Base-by-base conservation (phyloP, 257 asterid species). In the Verbena officinalis region DNA sequence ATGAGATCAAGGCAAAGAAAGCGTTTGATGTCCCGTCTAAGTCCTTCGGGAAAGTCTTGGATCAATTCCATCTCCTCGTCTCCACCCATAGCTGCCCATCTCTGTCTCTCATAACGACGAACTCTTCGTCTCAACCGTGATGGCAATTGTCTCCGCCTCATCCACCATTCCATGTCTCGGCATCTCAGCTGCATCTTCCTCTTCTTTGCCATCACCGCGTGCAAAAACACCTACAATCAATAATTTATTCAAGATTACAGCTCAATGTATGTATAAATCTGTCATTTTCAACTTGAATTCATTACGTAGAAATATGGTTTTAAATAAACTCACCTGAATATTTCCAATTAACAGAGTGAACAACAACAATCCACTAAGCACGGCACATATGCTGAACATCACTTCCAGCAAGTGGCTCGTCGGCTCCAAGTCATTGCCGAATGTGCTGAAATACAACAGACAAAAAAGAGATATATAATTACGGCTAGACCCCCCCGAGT, bases 91-190 rank as follows among this genome's bases (percentile, higher is more conserved):
- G 80, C 59, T 22, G 90, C 55, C 92, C 95, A 90, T 33, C 88
- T 73, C 15, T 86, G 97, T 33, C 91, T 81, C 40, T 94, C 97
- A 67, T 81, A 86, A 30, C 86, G 87, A 7, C 96, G 83, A 53
- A 94, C 99, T 64, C 99, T 78, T 22, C 76, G 84, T 62, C 99
- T 75, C 30, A 94, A 79, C 14, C 67, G 84, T 5, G 94, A 77
- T 1, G 99, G 99, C 65, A 94, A 54, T 12, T 94, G 99, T 53
- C 99, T 77, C 55, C 97, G 80, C 71, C 45, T 86, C 99, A 94
- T 94, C 99, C 99, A 94, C 99, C 99, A 88, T 65, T 94, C 99
- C 95, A 94, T 81, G 71, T 94, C 99, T 21, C 97, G 74, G 67
- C 87, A 84, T 69, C 99, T 77, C 49, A 88, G 78, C 74, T 90